Evolutionary conservation across 1,284 basidiomycete species (phyloP), one percentile per base, ranked within the genome.

Genomic region (Hypsizygus ulmarius): DNA sequence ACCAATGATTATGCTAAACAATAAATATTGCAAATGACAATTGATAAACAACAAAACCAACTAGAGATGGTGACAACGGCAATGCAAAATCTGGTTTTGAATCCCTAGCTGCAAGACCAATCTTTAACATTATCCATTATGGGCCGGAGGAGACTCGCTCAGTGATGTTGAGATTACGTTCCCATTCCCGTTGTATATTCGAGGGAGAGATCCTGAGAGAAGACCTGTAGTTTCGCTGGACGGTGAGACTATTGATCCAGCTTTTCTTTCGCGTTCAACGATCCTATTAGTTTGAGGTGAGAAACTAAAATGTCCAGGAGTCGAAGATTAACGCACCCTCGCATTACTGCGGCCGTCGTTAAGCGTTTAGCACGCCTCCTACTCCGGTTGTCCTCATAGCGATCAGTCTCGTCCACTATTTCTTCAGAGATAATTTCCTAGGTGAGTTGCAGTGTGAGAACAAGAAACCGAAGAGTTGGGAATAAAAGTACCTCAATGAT

Each of bases 401-500:
- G 77, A 68, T 96, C 92, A 3, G 91, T 94, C 66, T 95, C 92
- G 61, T 95, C 92, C 32, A 94, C 83, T 44, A 92, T 91, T 66
- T 94, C 92, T 66, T 89, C 90, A 0, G 85, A 83, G 15, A 93
- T 88, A 55, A 93, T 91, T 74, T 95, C 92, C 75, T 83, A 34
- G 16, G 21, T 32, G 47, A 12, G 29, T 34, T 41, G 27, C 14
- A 9, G 12, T 47, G 33, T 51, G 28, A 29, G 19, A 14, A 10
- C 14, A 14, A 3, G 29, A 7, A 16, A 37, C 1, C n/a, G n/a
- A 14, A 9, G 10, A 6, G 12, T 7, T 11, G 47, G 11, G 14
- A 33, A 14, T 36, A 39, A 52, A 43, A 29, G 14, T 36, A 79
- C 80, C 64, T 88, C 86, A 51, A 88, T 88, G 54, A 87, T 79